Evolutionary conservation across 2,329 filamentous ascomycete species (phyloP).

Genomic region (Nigrospora oryzae): DNA sequence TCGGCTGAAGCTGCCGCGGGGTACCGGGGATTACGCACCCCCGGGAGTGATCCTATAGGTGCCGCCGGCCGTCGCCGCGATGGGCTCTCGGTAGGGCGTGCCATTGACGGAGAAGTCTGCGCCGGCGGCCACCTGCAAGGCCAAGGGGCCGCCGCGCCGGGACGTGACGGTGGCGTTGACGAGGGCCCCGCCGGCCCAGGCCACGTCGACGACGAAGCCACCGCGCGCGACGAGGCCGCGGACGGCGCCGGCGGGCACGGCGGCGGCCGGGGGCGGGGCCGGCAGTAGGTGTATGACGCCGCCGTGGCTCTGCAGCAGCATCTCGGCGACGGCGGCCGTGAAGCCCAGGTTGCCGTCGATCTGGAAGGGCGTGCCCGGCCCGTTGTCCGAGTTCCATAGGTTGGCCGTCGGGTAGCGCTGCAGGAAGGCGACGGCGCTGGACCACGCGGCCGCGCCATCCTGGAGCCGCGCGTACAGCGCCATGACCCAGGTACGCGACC

Average conservation of each 20-base stretch:
- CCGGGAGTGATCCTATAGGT: neutral
- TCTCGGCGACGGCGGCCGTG: slow-evolving; percentile 33
- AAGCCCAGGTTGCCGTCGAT: slow-evolving; percentile 43
- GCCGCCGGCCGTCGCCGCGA: slow-evolving; percentile 5
- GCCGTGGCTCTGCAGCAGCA: slow-evolving; percentile 29
- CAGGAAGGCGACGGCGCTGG: slow-evolving; percentile 25
- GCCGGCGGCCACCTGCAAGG: slow-evolving; percentile 10
- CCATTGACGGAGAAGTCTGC: slow-evolving; percentile 10
- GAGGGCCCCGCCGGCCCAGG: slow-evolving; percentile 10
- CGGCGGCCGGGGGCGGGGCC: slow-evolving; percentile 11
- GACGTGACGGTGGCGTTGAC: slow-evolving; percentile 12
- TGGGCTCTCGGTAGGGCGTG: slow-evolving; percentile 5
- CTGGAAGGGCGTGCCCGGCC: slow-evolving; percentile 25
- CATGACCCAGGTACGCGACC: slow-evolving; percentile 37
- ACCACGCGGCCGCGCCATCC: slow-evolving; percentile 22
- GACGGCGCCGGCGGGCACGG: slow-evolving; percentile 10
- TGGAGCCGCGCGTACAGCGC: slow-evolving; percentile 35
- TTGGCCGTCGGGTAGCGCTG: slow-evolving; percentile 28
- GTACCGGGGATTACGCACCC: too few relatives aligned
- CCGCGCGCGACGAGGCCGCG: slow-evolving; percentile 12
- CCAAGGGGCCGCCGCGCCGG: slow-evolving; percentile 9
- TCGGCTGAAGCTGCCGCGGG: too few relatives aligned
- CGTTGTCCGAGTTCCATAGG: slow-evolving; percentile 16
- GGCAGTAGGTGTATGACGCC: slow-evolving; percentile 14
- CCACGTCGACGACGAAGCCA: slow-evolving; percentile 11